phyloP scores from a whole-genome alignment of 2,329 filamentous ascomycete genomes.

The Diaporthe sp. region DNA sequence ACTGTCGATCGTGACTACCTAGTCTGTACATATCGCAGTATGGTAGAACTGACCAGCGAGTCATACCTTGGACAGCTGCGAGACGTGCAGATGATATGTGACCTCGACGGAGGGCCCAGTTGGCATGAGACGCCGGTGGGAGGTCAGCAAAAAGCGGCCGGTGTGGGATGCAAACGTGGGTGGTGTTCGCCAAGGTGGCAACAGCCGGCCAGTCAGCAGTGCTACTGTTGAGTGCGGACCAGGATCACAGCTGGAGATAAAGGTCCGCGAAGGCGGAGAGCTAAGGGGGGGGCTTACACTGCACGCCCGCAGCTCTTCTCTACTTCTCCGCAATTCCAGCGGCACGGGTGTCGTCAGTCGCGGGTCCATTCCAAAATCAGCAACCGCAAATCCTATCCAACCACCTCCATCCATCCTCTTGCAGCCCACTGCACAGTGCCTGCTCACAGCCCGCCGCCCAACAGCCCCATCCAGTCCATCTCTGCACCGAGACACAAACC shows the following conservation, averaged over 20 bases:
- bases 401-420: conserved; percentile 5
- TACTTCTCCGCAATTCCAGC: conserved; percentile 13
- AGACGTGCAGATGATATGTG: neutral
- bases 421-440: neutral
- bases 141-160: conserved; percentile 1
- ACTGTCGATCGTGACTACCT: neutral
- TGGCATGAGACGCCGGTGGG: neutral
- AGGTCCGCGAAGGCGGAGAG: neutral
- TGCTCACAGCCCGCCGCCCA: neutral
- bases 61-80: neutral
- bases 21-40: no score
- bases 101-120: neutral
- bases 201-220: neutral
- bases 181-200: conserved; percentile 23
- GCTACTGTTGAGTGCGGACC: neutral
- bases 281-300: neutral
- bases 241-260: conserved; percentile 17
- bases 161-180: neutral
- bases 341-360: conserved; percentile 23
- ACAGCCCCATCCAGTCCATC: neutral
- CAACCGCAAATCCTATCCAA: neutral
- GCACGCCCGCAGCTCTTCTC: neutral
- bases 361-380: conserved; percentile 18
- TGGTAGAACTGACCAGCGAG: no score
- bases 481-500: neutral